phyloP scores from a whole-genome alignment of 2,329 filamentous ascomycete species.

The Sclerotinia subarctica region DNA sequence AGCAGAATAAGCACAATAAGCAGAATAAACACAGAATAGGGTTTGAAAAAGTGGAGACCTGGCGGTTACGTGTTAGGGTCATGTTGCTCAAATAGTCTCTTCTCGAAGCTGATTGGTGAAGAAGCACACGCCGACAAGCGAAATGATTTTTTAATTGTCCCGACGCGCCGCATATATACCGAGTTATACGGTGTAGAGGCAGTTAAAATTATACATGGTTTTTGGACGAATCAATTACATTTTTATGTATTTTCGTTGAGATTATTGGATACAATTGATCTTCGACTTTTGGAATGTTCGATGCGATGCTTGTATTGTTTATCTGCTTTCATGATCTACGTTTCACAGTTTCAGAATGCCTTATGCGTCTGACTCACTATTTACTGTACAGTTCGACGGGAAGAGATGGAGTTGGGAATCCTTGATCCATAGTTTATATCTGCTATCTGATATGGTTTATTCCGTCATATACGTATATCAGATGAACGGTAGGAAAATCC shows the following conservation, averaged over 20 bases:
- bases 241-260: background rate
- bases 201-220: slow-evolving; percentile 19
- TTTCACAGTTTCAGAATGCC: slow-evolving; percentile 31
- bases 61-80: slow-evolving; percentile 36
- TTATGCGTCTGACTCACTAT: slow-evolving; percentile 32
- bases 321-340: slow-evolving; percentile 32
- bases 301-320: slow-evolving; percentile 19
- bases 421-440: background rate
- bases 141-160: slow-evolving; percentile 19
- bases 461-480: background rate
- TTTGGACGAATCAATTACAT: slow-evolving; percentile 10
- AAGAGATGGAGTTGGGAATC: background rate
- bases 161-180: slow-evolving; percentile 33
- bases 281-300: background rate
- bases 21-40: background rate
- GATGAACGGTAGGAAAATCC: background rate
- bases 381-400: slow-evolving; percentile 20
- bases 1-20: background rate
- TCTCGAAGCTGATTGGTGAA: slow-evolving; percentile 26
- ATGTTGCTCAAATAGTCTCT: slow-evolving; percentile 29
- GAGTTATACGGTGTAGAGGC: too few relatives aligned
- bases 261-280: slow-evolving; percentile 6
- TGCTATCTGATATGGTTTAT: background rate
- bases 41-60: slow-evolving; percentile 16
- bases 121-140: slow-evolving; percentile 29